Evolutionary conservation across 73 alveolate species (phyloP), one percentile per base, ranked within the genome.

Genomic region (Paramecium sonneborni): DNA sequence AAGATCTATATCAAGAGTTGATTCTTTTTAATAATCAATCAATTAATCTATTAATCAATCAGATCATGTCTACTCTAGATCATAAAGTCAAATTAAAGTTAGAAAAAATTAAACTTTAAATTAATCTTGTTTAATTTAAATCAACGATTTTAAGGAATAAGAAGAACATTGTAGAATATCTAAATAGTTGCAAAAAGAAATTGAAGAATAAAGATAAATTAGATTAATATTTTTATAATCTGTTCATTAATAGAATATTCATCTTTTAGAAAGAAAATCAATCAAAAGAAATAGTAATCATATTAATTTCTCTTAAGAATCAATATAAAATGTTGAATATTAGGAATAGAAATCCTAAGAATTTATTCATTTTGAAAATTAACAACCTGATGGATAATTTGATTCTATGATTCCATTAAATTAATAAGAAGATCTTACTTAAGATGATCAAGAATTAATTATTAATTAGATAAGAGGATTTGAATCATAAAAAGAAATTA

Each of bases 371-470:
- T 62, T 62, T 62, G 84, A 62, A 62, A 62, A 62, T 32, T 62
- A 62, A 62, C 48, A 62, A 8, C 84, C 84, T 9, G 84, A 62
- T 62, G 84, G 84, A 11, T 3, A 62, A 62, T 62, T 26, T 26
- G 84, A 62, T 62, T 62, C 84, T 30, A 62, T 62, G 84, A 62
- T 62, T 14, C 84, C 84, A 7, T 4, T 62, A 62, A 26, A 62
- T 30, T 62, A 62, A 62, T 62, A 62, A 62, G 84, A 62, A 62
- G 84, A 62, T 2, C 46, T 62, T 2, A 62, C 84, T 24, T 62
- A 62, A 11, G 84, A 62, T 62, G 84, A 62, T 62, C 11, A 62
- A 32, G 84, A 62, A 62, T 62, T 62, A 30, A 30, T 62, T 30
- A 30, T 62, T 4, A 72, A 72, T 15, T 23, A 72, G 9, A 79